A percentile compares a stretch with the other conserved stretches of the same genome.
Conservation (phyloP, 306 rosid species). For the Rosa persica region DNA sequence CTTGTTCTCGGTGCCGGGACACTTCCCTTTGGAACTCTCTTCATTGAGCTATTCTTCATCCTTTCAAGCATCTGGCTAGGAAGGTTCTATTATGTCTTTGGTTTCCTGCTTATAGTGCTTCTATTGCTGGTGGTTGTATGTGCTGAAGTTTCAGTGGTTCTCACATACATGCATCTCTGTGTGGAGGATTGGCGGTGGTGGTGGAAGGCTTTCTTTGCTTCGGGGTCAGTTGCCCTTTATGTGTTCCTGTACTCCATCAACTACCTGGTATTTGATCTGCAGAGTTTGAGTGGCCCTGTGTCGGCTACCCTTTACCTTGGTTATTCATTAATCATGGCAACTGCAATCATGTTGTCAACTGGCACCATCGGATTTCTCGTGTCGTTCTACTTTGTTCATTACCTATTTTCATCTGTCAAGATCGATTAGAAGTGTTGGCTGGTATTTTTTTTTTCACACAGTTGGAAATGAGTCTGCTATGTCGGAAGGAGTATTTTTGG, state of each 20-base stretch:
- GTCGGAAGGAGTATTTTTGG: conserved; percentile 35
- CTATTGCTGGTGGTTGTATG: conserved; percentile 73
- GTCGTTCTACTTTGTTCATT: conserved; percentile 94
- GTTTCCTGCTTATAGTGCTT: conserved; percentile 82
- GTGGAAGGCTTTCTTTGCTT: conserved; percentile 98
- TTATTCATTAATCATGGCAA: conserved; percentile 88
- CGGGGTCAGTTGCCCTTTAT: conserved; percentile 87
- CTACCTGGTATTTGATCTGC: conserved; percentile 90
- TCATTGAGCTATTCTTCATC: conserved; percentile 95
- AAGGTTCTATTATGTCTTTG: conserved; percentile 91
- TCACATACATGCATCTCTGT: conserved; percentile 96
- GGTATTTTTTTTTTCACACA: conserved; percentile 30
- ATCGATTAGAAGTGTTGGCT: conserved; percentile 54
- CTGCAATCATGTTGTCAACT: conserved; percentile 89
- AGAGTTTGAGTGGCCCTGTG: conserved; percentile 94
- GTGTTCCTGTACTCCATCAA: conserved; percentile 92
- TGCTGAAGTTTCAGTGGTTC: conserved; percentile 96
- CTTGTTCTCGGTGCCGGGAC: conserved; percentile 97
- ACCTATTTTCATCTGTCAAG: conserved; percentile 90
- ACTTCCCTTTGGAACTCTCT: conserved; percentile 94
- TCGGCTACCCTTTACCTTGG: conserved; percentile 88
- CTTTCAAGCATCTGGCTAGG: conserved; percentile 99
- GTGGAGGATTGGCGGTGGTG: conserved; percentile 99
- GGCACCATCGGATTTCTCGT: conserved; percentile 85
- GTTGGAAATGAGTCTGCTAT: conserved; percentile 30